Evolutionary conservation across 2,329 filamentous ascomycete genomes (phyloP).

Genomic region (Fusarium mexicanum): DNA sequence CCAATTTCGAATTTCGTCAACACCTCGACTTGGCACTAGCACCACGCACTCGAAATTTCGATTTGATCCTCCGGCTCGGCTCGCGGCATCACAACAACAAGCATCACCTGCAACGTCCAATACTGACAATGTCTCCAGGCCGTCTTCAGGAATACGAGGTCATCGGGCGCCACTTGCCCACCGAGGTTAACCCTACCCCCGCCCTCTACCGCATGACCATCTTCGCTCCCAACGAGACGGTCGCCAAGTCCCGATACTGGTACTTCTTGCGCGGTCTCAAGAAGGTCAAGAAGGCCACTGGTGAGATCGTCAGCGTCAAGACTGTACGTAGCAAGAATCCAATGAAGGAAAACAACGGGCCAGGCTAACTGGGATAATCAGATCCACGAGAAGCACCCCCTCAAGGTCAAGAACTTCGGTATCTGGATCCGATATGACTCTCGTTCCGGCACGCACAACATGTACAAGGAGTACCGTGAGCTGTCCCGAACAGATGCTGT

Average conservation of each 20-base stretch:
- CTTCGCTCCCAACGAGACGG: slow-evolving; percentile 96
- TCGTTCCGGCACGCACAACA: slow-evolving; percentile 99
- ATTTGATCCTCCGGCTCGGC: slow-evolving; percentile 13
- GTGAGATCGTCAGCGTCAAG: slow-evolving; percentile 98
- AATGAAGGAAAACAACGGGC: not conserved
- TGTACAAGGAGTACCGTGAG: slow-evolving; percentile 99
- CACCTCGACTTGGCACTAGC: not conserved
- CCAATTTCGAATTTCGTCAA: slow-evolving; percentile 21
- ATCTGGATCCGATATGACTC: slow-evolving; percentile 99
- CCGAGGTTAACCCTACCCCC: slow-evolving; percentile 94
- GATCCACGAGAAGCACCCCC: slow-evolving; percentile 98
- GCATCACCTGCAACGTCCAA: not conserved
- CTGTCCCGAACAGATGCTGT: slow-evolving; percentile 96
- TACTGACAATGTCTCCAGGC: slow-evolving; percentile 68
- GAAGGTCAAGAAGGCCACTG: slow-evolving; percentile 99
- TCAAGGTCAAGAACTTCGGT: slow-evolving; percentile 99
- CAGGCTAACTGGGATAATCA: slow-evolving; percentile 49
- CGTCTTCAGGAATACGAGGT: slow-evolving; percentile 99
- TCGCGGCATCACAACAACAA: slow-evolving; percentile 19
- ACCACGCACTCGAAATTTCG: slow-evolving; percentile 13
- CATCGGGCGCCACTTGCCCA: slow-evolving; percentile 99
- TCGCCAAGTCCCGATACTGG: slow-evolving; percentile 99
- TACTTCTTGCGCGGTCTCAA: slow-evolving; percentile 99
- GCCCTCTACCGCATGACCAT: slow-evolving; percentile 99
- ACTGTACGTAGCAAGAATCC: slow-evolving; percentile 69